Percentiles rank a stretch among this genome's conserved stretches.
Conservation (phyloP, 768 basidiomycete genomes). For the Cantharellus cinnabarinus region DNA sequence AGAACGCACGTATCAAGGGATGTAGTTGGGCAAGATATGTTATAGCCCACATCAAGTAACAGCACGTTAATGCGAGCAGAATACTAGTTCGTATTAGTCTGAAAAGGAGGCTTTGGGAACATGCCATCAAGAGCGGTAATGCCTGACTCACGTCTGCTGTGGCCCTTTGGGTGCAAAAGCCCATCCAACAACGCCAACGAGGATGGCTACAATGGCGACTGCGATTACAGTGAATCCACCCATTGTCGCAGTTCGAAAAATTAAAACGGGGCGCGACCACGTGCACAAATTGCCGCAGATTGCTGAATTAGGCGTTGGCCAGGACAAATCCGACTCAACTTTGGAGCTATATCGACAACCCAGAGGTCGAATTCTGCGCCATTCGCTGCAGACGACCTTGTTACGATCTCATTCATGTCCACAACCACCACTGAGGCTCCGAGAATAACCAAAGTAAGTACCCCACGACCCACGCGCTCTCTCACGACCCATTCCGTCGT, state of each 20-base stretch:
- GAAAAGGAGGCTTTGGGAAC: slow-evolving; percentile 2
- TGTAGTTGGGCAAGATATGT: slow-evolving; percentile 93
- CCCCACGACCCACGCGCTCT: background rate
- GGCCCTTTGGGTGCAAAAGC: slow-evolving; percentile 68
- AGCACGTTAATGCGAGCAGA: slow-evolving; percentile 57
- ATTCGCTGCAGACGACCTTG: no score
- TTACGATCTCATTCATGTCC: background rate
- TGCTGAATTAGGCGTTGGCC: background rate
- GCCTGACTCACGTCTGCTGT: slow-evolving; percentile 57
- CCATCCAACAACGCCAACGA: slow-evolving; percentile 41
- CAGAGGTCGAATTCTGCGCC: no score
- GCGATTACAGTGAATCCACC: slow-evolving; percentile 43
- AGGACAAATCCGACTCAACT: background rate
- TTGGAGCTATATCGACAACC: no score
- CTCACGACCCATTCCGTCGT: background rate
- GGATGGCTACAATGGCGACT: slow-evolving; percentile 41
- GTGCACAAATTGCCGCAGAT: background rate
- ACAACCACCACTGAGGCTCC: background rate
- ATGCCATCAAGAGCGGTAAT: background rate
- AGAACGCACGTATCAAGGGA: slow-evolving; percentile 56
- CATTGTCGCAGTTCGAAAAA: slow-evolving; percentile 7
- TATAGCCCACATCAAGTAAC: slow-evolving; percentile 93
- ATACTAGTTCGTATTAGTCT: slow-evolving; percentile 71
- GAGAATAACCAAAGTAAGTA: slow-evolving; percentile 25
- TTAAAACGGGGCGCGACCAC: no score